These are phyloP conservation scores for Pseudozyma pruni DNA, from an alignment of 1,284 basidiomycete species.

Conservation along the genomic window DNA sequence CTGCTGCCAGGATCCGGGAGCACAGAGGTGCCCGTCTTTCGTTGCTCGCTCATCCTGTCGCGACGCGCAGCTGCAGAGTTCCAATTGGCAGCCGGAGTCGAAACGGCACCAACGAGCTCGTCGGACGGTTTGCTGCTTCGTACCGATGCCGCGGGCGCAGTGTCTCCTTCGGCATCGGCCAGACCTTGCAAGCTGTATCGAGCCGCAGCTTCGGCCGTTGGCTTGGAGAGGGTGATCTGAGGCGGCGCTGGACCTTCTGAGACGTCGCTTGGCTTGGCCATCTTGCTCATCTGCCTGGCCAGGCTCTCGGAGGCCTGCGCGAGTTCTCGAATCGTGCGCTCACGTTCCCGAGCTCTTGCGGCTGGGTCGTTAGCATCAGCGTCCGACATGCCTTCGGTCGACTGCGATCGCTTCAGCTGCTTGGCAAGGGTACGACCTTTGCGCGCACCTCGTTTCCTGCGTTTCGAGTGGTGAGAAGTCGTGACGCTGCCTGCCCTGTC, in stretches of 20 bases:
- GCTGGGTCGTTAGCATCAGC: conserved; percentile 24
- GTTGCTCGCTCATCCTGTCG: conserved; percentile 52
- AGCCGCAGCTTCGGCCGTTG: conserved; percentile 43
- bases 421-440: conserved; percentile 55
- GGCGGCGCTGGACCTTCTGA: conserved; percentile 12
- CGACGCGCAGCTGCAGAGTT: conserved; percentile 47
- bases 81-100: conserved; percentile 30
- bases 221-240: conserved; percentile 30
- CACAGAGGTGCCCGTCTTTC: conserved; percentile 20
- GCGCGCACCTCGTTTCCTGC: conserved; percentile 54
- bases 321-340: conserved; percentile 49
- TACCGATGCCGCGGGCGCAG: not conserved
- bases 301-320: conserved; percentile 53
- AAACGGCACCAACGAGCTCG: not conserved
- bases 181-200: conserved; percentile 32
- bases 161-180: conserved; percentile 9
- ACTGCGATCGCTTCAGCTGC: conserved; percentile 55
- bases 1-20: conserved; percentile 39
- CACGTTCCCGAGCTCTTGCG: conserved; percentile 32
- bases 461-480: conserved; percentile 48
- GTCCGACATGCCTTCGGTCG: conserved; percentile 43
- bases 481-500: conserved; percentile 31
- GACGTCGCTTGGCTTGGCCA: conserved; percentile 44
- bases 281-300: conserved; percentile 57
- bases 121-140: conserved; percentile 2